Conservation (phyloP, 176 grass and related monocot species). For the Musa beccarii region DNA sequence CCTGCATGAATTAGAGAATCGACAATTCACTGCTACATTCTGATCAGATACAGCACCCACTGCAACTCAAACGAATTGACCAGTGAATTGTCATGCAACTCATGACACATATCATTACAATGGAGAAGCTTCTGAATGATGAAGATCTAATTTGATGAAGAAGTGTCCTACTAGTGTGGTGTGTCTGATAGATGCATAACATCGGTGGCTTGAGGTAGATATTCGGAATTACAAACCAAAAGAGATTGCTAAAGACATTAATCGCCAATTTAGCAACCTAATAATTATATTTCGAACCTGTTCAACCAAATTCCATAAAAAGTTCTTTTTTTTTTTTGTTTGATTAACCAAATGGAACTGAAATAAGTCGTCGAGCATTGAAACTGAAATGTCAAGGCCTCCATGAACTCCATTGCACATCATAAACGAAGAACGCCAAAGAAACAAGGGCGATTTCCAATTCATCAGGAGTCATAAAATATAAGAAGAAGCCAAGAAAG, state of each 20-base stretch:
- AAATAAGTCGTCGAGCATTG: neutral
- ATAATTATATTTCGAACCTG: neutral
- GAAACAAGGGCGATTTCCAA: neutral
- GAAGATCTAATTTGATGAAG: neutral
- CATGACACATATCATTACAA: neutral
- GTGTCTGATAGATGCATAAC: neutral
- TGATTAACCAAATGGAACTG: too few relatives aligned
- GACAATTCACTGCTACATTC: neutral
- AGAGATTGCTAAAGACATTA: neutral
- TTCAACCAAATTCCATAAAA: too few relatives aligned
- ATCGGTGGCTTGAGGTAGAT: neutral
- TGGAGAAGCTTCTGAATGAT: neutral
- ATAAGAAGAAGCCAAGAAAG: neutral
- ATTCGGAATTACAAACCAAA: neutral
- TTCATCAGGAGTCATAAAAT: neutral
- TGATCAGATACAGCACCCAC: neutral
- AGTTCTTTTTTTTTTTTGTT: too few relatives aligned
- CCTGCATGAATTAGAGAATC: constrained; percentile 31
- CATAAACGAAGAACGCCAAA: neutral
- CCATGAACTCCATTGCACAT: neutral
- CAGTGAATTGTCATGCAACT: neutral
- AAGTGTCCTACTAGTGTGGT: neutral
- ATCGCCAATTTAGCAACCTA: neutral
- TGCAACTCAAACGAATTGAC: neutral
- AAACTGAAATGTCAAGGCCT: neutral